Percentiles rank a stretch among this genome's conserved stretches.
These are phyloP conservation scores for Wickerhamomyces queroliae DNA, from an alignment of 805 yeast genomes.

Conservation along the genomic window DNA sequence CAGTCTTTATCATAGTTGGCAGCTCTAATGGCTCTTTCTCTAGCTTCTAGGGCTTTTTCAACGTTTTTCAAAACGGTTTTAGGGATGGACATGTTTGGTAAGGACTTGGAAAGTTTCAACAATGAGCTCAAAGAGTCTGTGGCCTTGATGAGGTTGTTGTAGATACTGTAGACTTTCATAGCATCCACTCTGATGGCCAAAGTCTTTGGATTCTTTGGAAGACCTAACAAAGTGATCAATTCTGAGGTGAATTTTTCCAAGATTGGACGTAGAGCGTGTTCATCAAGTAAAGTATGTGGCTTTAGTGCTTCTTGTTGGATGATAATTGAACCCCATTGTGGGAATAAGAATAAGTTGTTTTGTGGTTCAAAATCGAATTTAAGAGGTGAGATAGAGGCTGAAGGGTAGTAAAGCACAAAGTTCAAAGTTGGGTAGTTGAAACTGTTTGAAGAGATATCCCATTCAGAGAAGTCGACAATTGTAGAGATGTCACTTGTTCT, in stretches of 20 bases:
- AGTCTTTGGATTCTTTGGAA: conserved; percentile 52
- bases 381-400: conserved; percentile 40
- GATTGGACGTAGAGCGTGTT: conserved; percentile 45
- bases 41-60: conserved; percentile 37
- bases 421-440: conserved; percentile 64
- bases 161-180: conserved; percentile 51
- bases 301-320: conserved; percentile 31
- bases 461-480: conserved; percentile 77
- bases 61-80: conserved; percentile 59
- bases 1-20: conserved; percentile 21
- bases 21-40: conserved; percentile 24
- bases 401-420: conserved; percentile 64
- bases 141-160: conserved; percentile 55
- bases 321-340: conserved; percentile 78
- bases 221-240: conserved; percentile 66
- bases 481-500: conserved; percentile 57
- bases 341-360: conserved; percentile 48
- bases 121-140: conserved; percentile 71
- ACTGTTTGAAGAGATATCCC: conserved; percentile 58
- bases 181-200: conserved; percentile 61
- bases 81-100: conserved; percentile 83
- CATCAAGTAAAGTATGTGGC: conserved; percentile 26
- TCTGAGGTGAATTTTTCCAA: conserved; percentile 73
- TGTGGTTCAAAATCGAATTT: conserved; percentile 34
- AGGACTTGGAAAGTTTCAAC: conserved; percentile 56